A percentile compares a stretch with the other conserved stretches of the same genome.
These are phyloP conservation scores for Paramecium primaurelia DNA, from an alignment of 73 alveolate species.

Conservation along the genomic window DNA sequence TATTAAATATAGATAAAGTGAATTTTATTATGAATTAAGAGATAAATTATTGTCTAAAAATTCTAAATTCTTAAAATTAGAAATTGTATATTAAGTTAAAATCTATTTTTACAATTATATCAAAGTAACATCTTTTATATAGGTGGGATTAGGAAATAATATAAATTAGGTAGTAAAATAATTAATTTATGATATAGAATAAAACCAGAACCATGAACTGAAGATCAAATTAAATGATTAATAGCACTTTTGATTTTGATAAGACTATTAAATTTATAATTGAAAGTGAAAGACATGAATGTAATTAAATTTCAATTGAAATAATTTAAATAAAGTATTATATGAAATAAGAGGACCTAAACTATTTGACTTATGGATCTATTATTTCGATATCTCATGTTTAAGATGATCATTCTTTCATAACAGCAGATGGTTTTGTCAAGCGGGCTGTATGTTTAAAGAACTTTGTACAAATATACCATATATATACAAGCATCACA, in stretches of 20 bases:
- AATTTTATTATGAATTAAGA: too few species aligned
- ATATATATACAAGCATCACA: slow-evolving; percentile 1
- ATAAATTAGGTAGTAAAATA: too few species aligned
- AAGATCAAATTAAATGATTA: not conserved
- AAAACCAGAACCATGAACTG: not conserved
- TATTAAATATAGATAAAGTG: not conserved
- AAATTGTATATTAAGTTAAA: not conserved
- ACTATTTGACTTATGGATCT: slow-evolving; percentile 51
- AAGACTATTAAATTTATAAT: too few species aligned
- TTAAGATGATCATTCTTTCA: slow-evolving; percentile 49
- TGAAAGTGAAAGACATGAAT: not conserved
- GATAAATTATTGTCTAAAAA: not conserved
- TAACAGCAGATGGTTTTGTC: slow-evolving; percentile 51
- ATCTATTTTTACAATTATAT: not conserved
- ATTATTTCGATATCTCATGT: slow-evolving; percentile 57
- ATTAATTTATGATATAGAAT: not conserved
- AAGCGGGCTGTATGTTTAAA: slow-evolving; percentile 33
- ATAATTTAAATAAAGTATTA: not conserved
- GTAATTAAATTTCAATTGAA: not conserved
- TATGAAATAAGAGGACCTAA: not conserved
- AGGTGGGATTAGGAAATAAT: not conserved
- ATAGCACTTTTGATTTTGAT: not conserved
- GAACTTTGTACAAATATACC: slow-evolving; percentile 39
- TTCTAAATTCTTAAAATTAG: not conserved
- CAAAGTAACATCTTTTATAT: not conserved